Base-by-base conservation (phyloP, 352 stramenopile genomes). In the Globisporangium heterothallicum region DNA sequence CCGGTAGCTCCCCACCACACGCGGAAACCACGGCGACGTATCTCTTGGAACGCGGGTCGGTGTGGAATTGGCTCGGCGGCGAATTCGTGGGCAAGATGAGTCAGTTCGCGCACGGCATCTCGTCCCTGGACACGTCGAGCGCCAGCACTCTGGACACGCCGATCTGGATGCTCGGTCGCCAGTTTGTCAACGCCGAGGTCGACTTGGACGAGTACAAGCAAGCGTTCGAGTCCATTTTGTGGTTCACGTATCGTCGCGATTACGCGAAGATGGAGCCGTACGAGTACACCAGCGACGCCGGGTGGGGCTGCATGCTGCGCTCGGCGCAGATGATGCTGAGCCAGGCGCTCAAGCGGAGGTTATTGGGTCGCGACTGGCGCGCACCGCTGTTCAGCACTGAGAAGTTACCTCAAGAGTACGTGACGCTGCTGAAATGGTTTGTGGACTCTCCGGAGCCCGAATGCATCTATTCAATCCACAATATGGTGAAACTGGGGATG, bases 241-340 rank as follows among this genome's bases (percentile, higher is more conserved):
- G 90, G 85, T 88, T 96, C 58, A 96, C 88, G 8, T 97, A 97
- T 68, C 74, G 90, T 9, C 67, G 84, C 45, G 82, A 93, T 49
- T 97, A 96, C 56, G 74, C 78, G 6, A 65, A 70, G 21, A 92
- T 97, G 78, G 69, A 71, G 61, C 86, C 85, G 14, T 97, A 97
- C 56, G 74, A 88, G 12, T 81, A 74, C 63, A 97, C 78, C 13
- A 94, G 77, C 22, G 93, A 98, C 71, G 91, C 91, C 0, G 95
- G 95, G 19, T 98, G 93, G 93, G 95, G 95, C 22, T 98, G 95
- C 62, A 98, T 98, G 95, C 66, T 98, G 40, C 86, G 95, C 22
- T 94, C 85, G 26, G 93, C 92, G 19, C 93, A 98, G 61, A 98
- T 98, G 93, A 68, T 98, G 61, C 69, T 98, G 18, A 81, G 74